Percentiles rank a stretch among this genome's conserved stretches.
Conservation (phyloP, 345 rosid species). For the Eucalyptus erythrocorys region DNA sequence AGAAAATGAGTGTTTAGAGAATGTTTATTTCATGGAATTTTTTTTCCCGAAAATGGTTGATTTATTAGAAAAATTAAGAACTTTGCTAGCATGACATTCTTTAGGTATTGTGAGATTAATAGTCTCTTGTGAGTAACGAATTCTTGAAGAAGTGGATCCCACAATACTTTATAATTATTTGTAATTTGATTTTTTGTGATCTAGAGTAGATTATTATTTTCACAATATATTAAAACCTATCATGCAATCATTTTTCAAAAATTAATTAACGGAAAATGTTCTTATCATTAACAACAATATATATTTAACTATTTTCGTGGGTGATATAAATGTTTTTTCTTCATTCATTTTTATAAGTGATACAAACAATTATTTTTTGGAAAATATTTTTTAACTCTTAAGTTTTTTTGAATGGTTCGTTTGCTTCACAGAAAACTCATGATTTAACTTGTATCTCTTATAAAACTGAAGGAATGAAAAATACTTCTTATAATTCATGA, state of each 20-base stretch:
- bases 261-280: background rate
- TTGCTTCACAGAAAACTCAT: background rate
- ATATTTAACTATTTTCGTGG: accelerated
- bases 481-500: no score
- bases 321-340: no score
- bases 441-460: no score
- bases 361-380: no score
- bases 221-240: accelerated
- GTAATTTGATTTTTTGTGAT: no score
- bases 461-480: no score
- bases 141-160: accelerated
- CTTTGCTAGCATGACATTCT: accelerated
- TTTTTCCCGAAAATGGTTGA: no score
- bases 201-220: no score
- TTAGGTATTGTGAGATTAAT: accelerated
- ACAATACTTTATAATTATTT: no score
- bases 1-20: background rate
- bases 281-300: background rate
- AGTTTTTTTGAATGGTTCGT: background rate
- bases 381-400: background rate
- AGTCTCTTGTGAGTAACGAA: accelerated
- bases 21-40: background rate
- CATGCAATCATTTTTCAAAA: accelerated
- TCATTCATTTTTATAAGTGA: no score
- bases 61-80: background rate